Base-by-base conservation (phyloP, 2,329 filamentous ascomycete genomes). In the Exophiala alcalophila region DNA sequence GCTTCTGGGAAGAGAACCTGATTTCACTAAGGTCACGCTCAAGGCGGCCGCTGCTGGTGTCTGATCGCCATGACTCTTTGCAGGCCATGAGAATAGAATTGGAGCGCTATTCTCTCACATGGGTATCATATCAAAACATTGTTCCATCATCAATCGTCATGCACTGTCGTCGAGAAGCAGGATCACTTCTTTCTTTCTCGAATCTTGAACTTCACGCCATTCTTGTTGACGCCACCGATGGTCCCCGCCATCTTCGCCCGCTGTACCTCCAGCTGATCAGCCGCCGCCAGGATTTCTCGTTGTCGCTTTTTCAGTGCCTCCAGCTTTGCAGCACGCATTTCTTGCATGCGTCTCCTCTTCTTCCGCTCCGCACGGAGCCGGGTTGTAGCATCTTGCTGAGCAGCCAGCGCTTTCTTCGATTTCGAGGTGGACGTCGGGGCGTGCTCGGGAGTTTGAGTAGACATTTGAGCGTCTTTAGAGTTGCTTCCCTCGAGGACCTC, bases 171-270 rank as follows among this genome's bases (percentile, higher is more conserved):
- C 16, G 10, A 11, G 19, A 34, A 21, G 6, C 6, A 6, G 27
- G 9, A 33, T 34, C 14, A 16, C 56, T 70, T 68, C 68, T 81
- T 82, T 53, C 80, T 67, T 65, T 80, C 77, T 42, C 78, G 66
- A 30, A 78, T 66, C 67, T 81, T 83, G 70, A 78, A 83, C 56
- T 79, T 81, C 55, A 78, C 66, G 6, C 80, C 80, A 43, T 76
- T 68, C 62, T 81, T 81, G 62, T 81, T 83, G 40, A 75, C 69
- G 1, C 80, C 80, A 12, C 78, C 79, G 3, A 78, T 66, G 2
- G 69, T 73, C 47, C 75, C 74, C 51, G 71, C 73, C 78, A 83
- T 82, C 60, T 73, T 75, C 7, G 73, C 78, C 32, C 78, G 68
- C 59, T 83, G 79, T 50, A 72, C 60, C 29, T 80, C 77, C 15